Conservation (phyloP, 176 grass and related monocot genomes). For the Cenchrus americanus region DNA sequence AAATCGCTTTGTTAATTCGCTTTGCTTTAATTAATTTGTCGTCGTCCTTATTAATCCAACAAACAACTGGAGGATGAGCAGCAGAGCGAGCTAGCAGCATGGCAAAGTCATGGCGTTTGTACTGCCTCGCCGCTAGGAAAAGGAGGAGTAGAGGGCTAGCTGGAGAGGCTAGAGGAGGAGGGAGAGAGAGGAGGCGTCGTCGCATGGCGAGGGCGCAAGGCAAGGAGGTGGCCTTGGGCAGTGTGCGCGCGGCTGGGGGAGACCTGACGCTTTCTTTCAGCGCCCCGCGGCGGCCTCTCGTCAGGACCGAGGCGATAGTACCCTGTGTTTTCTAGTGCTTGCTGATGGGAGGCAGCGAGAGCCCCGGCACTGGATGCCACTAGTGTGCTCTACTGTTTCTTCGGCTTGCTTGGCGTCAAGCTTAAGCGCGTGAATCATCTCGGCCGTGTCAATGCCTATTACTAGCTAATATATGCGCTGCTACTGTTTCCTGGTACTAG, state of each 20-base stretch:
- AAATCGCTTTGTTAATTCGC: too few relatives aligned
- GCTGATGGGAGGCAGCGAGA: conserved; percentile 51
- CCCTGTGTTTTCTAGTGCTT: conserved; percentile 59
- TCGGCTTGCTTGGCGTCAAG: background rate
- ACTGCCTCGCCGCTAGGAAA: too few relatives aligned
- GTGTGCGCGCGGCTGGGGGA: conserved; percentile 40
- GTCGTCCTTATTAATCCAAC: too few relatives aligned
- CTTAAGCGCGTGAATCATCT: background rate
- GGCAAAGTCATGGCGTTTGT: too few relatives aligned
- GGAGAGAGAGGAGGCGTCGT: too few relatives aligned
- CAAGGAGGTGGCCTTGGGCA: conserved; percentile 48
- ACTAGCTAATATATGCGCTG: background rate
- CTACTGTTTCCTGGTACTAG: background rate
- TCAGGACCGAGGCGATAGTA: conserved; percentile 40
- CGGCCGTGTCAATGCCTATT: background rate
- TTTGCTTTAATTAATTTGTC: too few relatives aligned
- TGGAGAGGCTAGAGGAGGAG: too few relatives aligned
- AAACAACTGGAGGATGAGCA: too few relatives aligned
- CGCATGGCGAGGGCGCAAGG: too few relatives aligned
- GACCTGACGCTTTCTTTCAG: conserved; percentile 56
- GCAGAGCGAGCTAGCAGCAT: too few relatives aligned
- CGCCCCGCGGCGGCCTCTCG: conserved; percentile 24
- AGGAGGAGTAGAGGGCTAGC: too few relatives aligned
- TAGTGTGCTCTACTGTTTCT: background rate
- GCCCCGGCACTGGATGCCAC: background rate